Evolutionary conservation across 768 basidiomycete species (phyloP), one percentile per base, ranked within the genome.

Genomic region (Coprinopsis cinerea): DNA sequence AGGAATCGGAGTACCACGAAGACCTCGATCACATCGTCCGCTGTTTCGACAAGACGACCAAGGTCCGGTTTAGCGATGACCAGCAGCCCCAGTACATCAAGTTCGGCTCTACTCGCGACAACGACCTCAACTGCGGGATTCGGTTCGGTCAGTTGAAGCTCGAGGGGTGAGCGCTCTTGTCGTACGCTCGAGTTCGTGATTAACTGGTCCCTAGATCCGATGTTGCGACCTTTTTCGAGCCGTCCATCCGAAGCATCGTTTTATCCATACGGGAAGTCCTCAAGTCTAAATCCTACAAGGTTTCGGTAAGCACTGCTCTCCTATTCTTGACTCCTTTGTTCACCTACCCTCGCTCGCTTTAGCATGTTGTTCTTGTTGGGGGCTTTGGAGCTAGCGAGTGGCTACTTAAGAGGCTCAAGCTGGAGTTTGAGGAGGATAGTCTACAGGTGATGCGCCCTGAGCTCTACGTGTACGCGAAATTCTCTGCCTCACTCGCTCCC

Each of bases 1-100:
- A 25, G 1, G 45, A 42, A 1, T 52, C 60, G 4, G 26, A 20
- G 6, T 59, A 41, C 35, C 23, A 51, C 1, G 53, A 49, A 10
- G 58, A 61, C 30, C 30, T 59, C 0, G 48, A 53, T 25, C 53
- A 50, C 14, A 61, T 60, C 25, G 37, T 51, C 2, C 53, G 56
- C 10, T 64, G 61, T 37, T 80, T 79, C 48, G 77, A 79, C 54
- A 72, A 67, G 50, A 66, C 69, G 1, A 72, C 76, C 1, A 80
- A 78, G 48, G 58, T 71, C 1, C 62, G 68, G 14, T 80, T 79
- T 54, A 60, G 61, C 20, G 66, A 67, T 46, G 52, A 65, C 7
- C 43, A 55, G 0, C 70, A 76, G 18, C 65, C 68, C 1, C 68
- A 72, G 25, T 78, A 68, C 55, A 69, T 80, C 48, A 69, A 67